These are phyloP conservation scores for Trametes versicolor DNA, from an alignment of 1,284 basidiomycete species.

Conservation along the genomic window DNA sequence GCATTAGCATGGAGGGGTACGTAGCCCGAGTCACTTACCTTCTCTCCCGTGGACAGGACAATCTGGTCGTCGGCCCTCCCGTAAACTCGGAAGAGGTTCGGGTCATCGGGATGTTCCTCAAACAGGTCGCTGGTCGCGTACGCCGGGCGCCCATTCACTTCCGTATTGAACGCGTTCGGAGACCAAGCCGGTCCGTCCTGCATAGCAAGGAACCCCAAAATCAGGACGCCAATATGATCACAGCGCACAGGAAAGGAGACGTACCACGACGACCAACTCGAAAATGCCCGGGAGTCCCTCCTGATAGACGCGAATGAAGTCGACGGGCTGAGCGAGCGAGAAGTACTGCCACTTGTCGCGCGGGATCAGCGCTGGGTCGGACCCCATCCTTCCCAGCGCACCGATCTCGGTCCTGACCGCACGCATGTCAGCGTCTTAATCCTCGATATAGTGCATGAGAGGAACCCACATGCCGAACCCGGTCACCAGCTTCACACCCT, in stretches of 20 bases:
- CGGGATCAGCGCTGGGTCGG: conserved; percentile 22
- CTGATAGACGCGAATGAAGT: conserved; percentile 33
- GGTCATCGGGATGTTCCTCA: conserved; percentile 55
- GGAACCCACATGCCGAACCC: conserved; percentile 44
- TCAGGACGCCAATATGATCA: too few species aligned
- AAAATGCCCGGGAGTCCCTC: conserved; percentile 35
- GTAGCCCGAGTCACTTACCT: conserved; percentile 43
- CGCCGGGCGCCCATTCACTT: conserved; percentile 43
- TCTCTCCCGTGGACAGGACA: conserved; percentile 61
- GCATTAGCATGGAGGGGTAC: background rate
- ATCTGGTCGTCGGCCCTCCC: conserved; percentile 64
- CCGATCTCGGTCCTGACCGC: conserved; percentile 29
- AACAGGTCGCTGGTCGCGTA: conserved; percentile 56
- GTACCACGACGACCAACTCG: conserved; percentile 40
- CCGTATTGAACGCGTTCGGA: conserved; percentile 43
- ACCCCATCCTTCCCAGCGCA: conserved; percentile 22
- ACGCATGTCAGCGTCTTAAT: background rate
- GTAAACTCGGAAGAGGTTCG: conserved; percentile 53
- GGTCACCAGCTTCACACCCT: conserved; percentile 40
- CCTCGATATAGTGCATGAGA: too few species aligned
- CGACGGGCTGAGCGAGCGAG: conserved; percentile 31
- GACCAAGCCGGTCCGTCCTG: conserved; percentile 31
- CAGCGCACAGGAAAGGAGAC: too few species aligned
- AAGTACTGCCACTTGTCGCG: conserved; percentile 43
- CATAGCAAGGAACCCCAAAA: background rate